A percentile compares a stretch with the other conserved stretches of the same genome.
phyloP scores from a whole-genome alignment of 2,329 filamentous ascomycete species.

The Aspergillus pseudoterreus region DNA sequence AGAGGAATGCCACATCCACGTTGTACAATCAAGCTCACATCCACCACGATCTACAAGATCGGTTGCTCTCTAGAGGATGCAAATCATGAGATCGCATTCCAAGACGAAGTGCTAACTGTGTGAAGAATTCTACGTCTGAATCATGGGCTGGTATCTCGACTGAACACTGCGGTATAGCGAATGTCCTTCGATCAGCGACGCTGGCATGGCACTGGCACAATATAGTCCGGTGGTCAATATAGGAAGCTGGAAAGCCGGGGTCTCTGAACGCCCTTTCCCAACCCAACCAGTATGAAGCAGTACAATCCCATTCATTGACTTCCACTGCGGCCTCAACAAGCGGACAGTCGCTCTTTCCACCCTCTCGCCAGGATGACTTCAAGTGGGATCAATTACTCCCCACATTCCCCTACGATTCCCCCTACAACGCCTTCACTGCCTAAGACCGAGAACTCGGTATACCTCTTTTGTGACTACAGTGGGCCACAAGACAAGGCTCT shows the following conservation, averaged over 20 bases:
- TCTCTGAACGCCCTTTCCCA: no score
- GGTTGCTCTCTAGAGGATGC: neutral
- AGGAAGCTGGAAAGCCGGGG: no score
- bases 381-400: neutral
- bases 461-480: neutral
- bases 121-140: no score
- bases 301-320: no score
- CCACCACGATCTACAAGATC: neutral
- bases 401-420: neutral
- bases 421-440: neutral
- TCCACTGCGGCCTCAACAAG: neutral
- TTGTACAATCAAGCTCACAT: neutral
- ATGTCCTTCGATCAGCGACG: no score
- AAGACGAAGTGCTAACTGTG: no score
- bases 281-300: no score
- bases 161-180: no score
- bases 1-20: neutral
- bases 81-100: no score
- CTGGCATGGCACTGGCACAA: no score
- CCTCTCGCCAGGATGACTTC: neutral
- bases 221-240: no score
- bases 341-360: neutral
- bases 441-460: no score
- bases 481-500: neutral
- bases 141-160: neutral